Evolutionary conservation across 1,284 basidiomycete genomes (phyloP).

Genomic region (Trichosporon faecale): DNA sequence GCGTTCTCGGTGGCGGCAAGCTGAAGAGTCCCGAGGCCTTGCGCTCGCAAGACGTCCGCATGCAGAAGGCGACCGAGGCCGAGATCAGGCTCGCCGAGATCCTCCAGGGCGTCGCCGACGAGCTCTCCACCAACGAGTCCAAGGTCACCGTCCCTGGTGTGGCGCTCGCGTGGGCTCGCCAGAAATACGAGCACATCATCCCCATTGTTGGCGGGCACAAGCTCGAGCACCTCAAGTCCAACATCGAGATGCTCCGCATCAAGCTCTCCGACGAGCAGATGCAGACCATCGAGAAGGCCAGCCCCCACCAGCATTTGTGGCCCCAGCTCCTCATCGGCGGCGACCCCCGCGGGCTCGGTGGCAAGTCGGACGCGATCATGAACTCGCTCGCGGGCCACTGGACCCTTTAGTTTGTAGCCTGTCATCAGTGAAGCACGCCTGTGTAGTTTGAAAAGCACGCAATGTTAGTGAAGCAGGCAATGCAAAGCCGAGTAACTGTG

Average conservation of each 20-base stretch:
- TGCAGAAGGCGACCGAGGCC: constrained; percentile 29
- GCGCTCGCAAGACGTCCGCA: constrained; percentile 26
- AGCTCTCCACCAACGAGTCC: too few relatives aligned
- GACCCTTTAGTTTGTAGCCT: too few relatives aligned
- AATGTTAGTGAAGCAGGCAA: neutral
- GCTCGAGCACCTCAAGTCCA: neutral
- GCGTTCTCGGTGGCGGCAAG: constrained; percentile 50
- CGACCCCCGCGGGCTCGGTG: neutral
- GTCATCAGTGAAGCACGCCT: too few relatives aligned
- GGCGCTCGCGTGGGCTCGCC: neutral
- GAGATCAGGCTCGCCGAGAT: constrained; percentile 45
- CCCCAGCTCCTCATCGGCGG: neutral
- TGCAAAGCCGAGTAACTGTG: neutral
- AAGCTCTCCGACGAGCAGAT: neutral
- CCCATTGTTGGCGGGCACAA: neutral
- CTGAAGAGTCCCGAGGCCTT: constrained; percentile 50
- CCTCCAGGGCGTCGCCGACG: neutral
- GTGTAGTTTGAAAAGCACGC: too few relatives aligned
- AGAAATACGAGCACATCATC: neutral
- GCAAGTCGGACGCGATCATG: neutral
- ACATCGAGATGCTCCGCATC: constrained; percentile 4
- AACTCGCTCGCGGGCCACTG: neutral
- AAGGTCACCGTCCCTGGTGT: neutral
- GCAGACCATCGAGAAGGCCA: neutral
- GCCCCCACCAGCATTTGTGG: neutral